Base-by-base conservation (phyloP, 176 grass and related monocot genomes). In the Aegilops tauschii region DNA sequence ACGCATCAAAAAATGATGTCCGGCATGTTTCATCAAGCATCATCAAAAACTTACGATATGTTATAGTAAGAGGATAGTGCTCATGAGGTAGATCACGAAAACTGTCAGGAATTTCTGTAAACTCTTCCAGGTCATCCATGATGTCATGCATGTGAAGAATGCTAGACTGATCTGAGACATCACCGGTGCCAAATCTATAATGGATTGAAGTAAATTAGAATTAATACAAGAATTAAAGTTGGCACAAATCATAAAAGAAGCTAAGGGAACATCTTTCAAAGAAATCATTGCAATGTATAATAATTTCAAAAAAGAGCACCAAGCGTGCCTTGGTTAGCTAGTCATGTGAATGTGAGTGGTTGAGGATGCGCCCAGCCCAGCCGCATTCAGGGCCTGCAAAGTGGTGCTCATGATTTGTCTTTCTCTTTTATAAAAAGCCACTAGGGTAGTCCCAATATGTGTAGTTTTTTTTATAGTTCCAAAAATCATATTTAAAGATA, bases 111-210 rank as follows among this genome's bases (percentile, higher is more conserved):
- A 25, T 25, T 25, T 25, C 23, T 25, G 23, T 25, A 25, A 25
- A 25, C 23, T 25, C 23, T 25, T 25, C 23, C 23, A 25, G 23
- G 23, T 25, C 23, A 25, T 25, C 23, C 23, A 25, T 25, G 23
- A 25, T 25, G 23, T 25, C 23, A 25, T 25, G 23, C 23, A 25
- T 25, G 23, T 25, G 23, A 25, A 25, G 23, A 25, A 25, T 25
- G 23, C 23, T 25, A 25, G 23, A 25, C 23, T 25, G 23, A 25
- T 25, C 23, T 25, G 23, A 25, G 23, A 25, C 23, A 25, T 25
- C 23, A 25, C 23, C 23, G 23, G 23, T 25, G 23, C 23, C 23
- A 25, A 25, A 95, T 61, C 95, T 98, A 75, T 9, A 64, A 76
- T 70, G 2, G 6, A 32, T 78, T 37, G 36, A 82, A 85, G 61